Conservation (phyloP, 2,329 filamentous ascomycete genomes). For the Madurella mycetomatis region DNA sequence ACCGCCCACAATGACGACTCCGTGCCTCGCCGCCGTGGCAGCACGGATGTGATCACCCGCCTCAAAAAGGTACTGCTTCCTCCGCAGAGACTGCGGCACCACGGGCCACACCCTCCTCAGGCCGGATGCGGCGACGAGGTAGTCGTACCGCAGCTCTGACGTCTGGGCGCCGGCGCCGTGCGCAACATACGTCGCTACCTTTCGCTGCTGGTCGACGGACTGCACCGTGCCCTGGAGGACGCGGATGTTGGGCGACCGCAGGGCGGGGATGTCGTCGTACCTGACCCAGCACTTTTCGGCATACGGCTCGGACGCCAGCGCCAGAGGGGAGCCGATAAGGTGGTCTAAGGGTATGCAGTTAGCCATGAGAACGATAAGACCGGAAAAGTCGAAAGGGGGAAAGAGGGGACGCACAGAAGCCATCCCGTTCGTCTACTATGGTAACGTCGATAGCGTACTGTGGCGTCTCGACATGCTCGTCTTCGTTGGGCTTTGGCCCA, state of each 20-base stretch:
- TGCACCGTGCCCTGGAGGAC: slow-evolving; percentile 63
- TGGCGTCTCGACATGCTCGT: slow-evolving; percentile 16
- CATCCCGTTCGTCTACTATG: slow-evolving; percentile 74
- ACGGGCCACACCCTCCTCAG: slow-evolving; percentile 67
- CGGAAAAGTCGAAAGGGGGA: background rate
- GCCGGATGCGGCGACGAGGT: slow-evolving; percentile 68
- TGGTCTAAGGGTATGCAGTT: slow-evolving; percentile 52
- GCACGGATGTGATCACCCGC: slow-evolving; percentile 54
- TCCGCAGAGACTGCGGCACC: slow-evolving; percentile 61
- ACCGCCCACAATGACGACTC: slow-evolving; percentile 70
- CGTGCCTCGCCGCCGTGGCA: slow-evolving; percentile 48
- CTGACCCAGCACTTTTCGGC: slow-evolving; percentile 66
- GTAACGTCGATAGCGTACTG: slow-evolving; percentile 62
- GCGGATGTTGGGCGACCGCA: slow-evolving; percentile 58
- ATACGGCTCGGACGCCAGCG: slow-evolving; percentile 59
- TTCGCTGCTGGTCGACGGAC: slow-evolving; percentile 54
- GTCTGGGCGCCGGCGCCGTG: slow-evolving; percentile 39
- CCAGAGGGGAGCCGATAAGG: slow-evolving; percentile 70
- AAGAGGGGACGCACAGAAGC: slow-evolving; percentile 60
- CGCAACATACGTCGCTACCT: slow-evolving; percentile 55
- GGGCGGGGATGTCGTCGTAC: slow-evolving; percentile 61
- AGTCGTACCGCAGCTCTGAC: slow-evolving; percentile 60
- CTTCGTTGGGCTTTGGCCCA: slow-evolving; percentile 24
- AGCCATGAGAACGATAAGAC: background rate
- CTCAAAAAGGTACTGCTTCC: slow-evolving; percentile 61